phyloP scores from a whole-genome alignment of 106 monocot genomes.

The Acanthochlamys bracteata region DNA sequence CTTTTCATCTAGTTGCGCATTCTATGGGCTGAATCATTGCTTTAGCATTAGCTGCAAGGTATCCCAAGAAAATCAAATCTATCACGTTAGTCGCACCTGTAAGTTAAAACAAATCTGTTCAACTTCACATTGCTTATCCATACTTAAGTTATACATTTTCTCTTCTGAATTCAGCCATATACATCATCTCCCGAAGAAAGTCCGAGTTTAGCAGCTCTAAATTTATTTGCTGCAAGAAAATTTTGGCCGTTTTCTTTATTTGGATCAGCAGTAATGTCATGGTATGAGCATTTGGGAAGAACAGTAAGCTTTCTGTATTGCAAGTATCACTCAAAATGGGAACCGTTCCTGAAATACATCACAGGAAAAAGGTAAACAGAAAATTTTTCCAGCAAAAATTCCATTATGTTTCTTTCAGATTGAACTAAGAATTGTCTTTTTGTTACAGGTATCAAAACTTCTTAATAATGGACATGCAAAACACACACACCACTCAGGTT shows the following conservation, averaged over 20 bases:
- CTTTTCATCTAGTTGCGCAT: conserved; percentile 78
- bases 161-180: conserved; percentile 41
- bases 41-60: conserved; percentile 66
- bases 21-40: conserved; percentile 81
- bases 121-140: too few species aligned
- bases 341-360: conserved; percentile 36
- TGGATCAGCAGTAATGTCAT: conserved; percentile 74
- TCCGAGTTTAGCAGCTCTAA: conserved; percentile 48
- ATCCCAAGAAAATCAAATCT: conserved; percentile 59
- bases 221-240: conserved; percentile 64
- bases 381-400: background rate
- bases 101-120: background rate
- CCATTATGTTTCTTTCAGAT: too few species aligned
- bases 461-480: conserved; percentile 33
- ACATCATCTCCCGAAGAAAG: conserved; percentile 56
- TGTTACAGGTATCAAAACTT: conserved; percentile 53
- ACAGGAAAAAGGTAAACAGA: conserved; percentile 29
- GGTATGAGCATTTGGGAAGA: conserved; percentile 97
- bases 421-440: too few species aligned
- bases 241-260: conserved; percentile 83
- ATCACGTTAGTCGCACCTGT: conserved; percentile 80
- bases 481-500: conserved; percentile 90
- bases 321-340: conserved; percentile 83
- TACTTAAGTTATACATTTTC: background rate
- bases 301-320: conserved; percentile 69